Percentiles rank a stretch among this genome's conserved stretches.
Evolutionary conservation across 2,329 filamentous ascomycete species (phyloP).

Genomic region (Pestalotiopsis sp.): DNA sequence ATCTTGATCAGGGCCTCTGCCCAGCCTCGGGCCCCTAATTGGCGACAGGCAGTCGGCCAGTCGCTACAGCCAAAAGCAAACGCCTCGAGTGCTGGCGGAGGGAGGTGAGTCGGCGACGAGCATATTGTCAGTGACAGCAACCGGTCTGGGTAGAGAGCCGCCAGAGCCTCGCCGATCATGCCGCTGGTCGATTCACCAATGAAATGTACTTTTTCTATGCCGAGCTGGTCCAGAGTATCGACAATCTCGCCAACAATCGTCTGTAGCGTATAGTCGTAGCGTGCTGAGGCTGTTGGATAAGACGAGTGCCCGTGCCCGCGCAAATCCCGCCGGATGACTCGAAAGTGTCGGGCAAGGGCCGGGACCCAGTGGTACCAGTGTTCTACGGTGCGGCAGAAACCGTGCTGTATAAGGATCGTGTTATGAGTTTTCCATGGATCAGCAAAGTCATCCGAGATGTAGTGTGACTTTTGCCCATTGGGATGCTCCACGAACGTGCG

Average conservation of each 20-base stretch:
- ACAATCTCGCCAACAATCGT: not conserved
- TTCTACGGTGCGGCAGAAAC: not conserved
- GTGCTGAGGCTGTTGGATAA: not conserved
- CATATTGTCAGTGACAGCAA: not conserved
- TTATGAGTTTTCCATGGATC: slow-evolving; percentile 2
- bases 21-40: not conserved
- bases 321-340: slow-evolving; percentile 3
- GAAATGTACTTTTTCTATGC: slow-evolving; percentile 1
- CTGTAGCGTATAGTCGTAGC: not conserved
- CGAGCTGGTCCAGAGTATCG: slow-evolving; percentile 1
- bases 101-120: slow-evolving; percentile 7
- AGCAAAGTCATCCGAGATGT: not conserved
- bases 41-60: slow-evolving; percentile 1
- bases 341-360: not conserved
- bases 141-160: not conserved
- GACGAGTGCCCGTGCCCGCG: not conserved
- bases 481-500: not conserved
- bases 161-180: not conserved
- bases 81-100: not conserved
- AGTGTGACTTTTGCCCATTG: slow-evolving; percentile 1
- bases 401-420: slow-evolving; percentile 1
- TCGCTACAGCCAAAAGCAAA: not conserved
- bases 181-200: slow-evolving; percentile 5
- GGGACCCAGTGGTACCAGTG: slow-evolving; percentile 8
- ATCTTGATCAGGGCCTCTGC: not conserved